These are phyloP conservation scores for Trichoderma oligosporum DNA, from an alignment of 2,329 filamentous ascomycete genomes.

Conservation along the genomic window DNA sequence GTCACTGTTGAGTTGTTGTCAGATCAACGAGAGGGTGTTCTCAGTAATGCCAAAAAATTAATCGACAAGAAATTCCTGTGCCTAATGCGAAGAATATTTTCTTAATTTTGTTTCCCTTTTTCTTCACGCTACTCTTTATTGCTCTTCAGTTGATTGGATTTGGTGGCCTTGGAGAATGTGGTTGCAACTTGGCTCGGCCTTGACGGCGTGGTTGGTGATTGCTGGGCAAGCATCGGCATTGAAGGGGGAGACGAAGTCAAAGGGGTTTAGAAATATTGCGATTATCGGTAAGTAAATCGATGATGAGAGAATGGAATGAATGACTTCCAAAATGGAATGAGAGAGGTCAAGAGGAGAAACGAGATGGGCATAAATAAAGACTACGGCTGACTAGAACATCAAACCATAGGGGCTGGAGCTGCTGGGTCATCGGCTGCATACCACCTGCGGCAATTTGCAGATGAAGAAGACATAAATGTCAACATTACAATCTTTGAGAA, in stretches of 20 bases:
- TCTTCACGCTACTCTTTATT: not conserved
- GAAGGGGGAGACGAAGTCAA: slow-evolving; percentile 4
- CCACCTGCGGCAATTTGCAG: slow-evolving; percentile 69
- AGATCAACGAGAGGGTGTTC: not conserved
- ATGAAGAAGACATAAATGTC: slow-evolving; percentile 54
- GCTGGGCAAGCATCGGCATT: slow-evolving; percentile 19
- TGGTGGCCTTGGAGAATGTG: slow-evolving; percentile 13
- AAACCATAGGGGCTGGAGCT: slow-evolving; percentile 71
- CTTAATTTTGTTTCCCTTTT: not conserved
- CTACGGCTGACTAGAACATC: not conserved
- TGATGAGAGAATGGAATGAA: not conserved
- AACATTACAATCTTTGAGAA: slow-evolving; percentile 90
- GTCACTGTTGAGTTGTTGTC: not conserved
- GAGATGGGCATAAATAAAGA: no score
- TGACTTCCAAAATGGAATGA: not conserved
- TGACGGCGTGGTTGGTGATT: slow-evolving; percentile 22
- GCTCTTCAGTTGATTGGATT: not conserved
- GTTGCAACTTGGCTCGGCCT: slow-evolving; percentile 16
- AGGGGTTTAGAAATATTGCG: slow-evolving; percentile 33
- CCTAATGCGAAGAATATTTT: no score
- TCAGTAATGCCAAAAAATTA: not conserved
- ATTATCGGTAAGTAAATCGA: slow-evolving; percentile 34
- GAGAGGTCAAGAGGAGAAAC: not conserved
- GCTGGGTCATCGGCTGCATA: slow-evolving; percentile 85
- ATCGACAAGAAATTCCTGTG: not conserved